Conservation (phyloP, 192 early-diverging fungal species). For the Anaeromyces robustus region DNA sequence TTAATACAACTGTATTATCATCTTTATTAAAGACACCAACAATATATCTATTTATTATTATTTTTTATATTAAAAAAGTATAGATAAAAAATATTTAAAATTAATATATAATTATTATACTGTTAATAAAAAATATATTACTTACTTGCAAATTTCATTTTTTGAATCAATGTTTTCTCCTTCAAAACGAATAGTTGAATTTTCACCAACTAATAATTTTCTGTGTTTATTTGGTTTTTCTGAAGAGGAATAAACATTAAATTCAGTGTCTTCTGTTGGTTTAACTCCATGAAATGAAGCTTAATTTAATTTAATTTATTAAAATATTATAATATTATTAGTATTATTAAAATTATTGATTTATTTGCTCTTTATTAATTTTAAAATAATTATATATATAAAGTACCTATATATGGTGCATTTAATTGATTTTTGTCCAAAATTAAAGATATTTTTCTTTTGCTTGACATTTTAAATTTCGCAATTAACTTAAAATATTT, state of each 20-base stretch:
- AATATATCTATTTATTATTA: conserved; percentile 35
- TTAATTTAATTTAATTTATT: neutral
- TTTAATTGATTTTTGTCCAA: neutral
- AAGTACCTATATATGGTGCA: neutral
- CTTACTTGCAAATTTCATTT: neutral
- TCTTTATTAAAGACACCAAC: conserved; percentile 64
- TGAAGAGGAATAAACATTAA: neutral
- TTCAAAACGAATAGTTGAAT: neutral
- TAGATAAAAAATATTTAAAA: too few relatives aligned
- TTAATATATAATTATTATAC: too few relatives aligned
- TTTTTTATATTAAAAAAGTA: too few relatives aligned
- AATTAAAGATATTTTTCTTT: neutral
- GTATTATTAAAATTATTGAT: too few relatives aligned
- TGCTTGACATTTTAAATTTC: neutral
- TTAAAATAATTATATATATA: too few relatives aligned
- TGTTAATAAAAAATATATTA: too few relatives aligned
- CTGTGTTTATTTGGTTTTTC: neutral
- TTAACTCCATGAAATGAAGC: neutral
- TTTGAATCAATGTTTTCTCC: neutral
- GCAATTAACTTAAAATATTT: too few relatives aligned
- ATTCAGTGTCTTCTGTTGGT: neutral
- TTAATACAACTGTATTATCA: conserved; percentile 50
- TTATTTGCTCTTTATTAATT: too few relatives aligned
- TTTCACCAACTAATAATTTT: neutral
- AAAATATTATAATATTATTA: too few relatives aligned